These are phyloP conservation scores for Fusarium newnesense DNA, from an alignment of 2,329 filamentous ascomycete genomes.

Conservation along the genomic window DNA sequence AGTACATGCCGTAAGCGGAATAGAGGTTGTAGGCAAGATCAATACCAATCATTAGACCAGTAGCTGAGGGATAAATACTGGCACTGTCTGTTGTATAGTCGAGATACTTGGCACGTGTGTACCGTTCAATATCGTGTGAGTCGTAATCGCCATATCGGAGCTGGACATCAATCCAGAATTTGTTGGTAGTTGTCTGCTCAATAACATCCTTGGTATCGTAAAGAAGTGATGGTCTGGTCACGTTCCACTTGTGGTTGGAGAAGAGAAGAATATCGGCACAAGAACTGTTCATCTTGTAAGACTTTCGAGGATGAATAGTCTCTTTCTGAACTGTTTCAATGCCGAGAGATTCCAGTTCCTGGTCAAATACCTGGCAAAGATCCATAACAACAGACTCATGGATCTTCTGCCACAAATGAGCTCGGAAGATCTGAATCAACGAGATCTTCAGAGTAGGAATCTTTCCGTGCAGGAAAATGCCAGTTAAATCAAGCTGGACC, in stretches of 20 bases:
- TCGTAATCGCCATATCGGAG: constrained; percentile 98
- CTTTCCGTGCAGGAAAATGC: constrained; percentile 99
- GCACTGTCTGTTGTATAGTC: constrained; percentile 99
- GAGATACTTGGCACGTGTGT: constrained; percentile 96
- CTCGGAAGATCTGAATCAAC: constrained; percentile 98
- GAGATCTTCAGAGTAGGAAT: constrained; percentile 98
- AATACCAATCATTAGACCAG: constrained; percentile 96
- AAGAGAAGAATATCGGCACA: constrained; percentile 98
- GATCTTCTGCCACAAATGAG: constrained; percentile 99
- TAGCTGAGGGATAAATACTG: constrained; percentile 97
- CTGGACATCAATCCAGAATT: constrained; percentile 99
- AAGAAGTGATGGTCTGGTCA: constrained; percentile 89
- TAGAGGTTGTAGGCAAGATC: constrained; percentile 98
- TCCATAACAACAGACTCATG: constrained; percentile 99
- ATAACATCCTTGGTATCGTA: constrained; percentile 98
- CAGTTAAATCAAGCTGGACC: constrained; percentile 95
- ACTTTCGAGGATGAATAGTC: constrained; percentile 98
- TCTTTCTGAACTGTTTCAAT: constrained; percentile 99
- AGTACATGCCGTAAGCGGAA: constrained; percentile 98
- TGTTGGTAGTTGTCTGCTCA: constrained; percentile 94
- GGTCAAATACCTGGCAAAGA: constrained; percentile 97
- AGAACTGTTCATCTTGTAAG: constrained; percentile 99
- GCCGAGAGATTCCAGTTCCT: constrained; percentile 92
- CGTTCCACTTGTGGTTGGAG: constrained; percentile 98
- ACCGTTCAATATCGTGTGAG: constrained; percentile 97